Conservation (phyloP, 331 rosid species). For the Spiraea crenata region DNA sequence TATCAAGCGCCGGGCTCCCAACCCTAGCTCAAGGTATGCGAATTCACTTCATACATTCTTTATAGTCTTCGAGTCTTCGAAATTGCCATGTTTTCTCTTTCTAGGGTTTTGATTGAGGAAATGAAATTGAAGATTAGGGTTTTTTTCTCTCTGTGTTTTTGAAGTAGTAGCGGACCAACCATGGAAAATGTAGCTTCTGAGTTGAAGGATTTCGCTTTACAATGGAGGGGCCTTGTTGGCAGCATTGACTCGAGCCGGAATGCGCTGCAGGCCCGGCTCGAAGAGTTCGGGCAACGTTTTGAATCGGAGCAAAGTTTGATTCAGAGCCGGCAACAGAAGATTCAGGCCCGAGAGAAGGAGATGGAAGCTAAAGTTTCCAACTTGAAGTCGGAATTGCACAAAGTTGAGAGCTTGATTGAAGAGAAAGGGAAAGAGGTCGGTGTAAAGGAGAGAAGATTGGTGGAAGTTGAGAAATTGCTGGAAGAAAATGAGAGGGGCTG, state of each 20-base stretch:
- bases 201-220: slow-evolving; percentile 33
- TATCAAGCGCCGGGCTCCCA: too few relatives aligned
- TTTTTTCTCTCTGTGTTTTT: not conserved
- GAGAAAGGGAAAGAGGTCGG: not conserved
- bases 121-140: not conserved
- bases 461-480: too few relatives aligned
- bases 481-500: too few relatives aligned
- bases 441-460: too few relatives aligned
- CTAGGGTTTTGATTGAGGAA: too few relatives aligned
- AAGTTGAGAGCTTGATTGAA: slow-evolving; percentile 22
- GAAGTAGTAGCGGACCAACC: not conserved
- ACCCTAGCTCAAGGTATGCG: too few relatives aligned
- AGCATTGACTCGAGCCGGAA: slow-evolving; percentile 32
- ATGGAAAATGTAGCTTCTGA: not conserved
- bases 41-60: too few relatives aligned
- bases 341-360: too few relatives aligned
- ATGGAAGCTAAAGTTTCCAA: too few relatives aligned
- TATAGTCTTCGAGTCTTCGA: too few relatives aligned
- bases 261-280: slow-evolving; percentile 1
- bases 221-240: slow-evolving; percentile 44
- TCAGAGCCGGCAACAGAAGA: too few relatives aligned
- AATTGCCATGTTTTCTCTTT: too few relatives aligned
- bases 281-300: slow-evolving; percentile 22
- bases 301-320: not conserved
- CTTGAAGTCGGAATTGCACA: not conserved